These are phyloP conservation scores for Sicyos edulis DNA, from an alignment of 306 rosid species.

Conservation along the genomic window DNA sequence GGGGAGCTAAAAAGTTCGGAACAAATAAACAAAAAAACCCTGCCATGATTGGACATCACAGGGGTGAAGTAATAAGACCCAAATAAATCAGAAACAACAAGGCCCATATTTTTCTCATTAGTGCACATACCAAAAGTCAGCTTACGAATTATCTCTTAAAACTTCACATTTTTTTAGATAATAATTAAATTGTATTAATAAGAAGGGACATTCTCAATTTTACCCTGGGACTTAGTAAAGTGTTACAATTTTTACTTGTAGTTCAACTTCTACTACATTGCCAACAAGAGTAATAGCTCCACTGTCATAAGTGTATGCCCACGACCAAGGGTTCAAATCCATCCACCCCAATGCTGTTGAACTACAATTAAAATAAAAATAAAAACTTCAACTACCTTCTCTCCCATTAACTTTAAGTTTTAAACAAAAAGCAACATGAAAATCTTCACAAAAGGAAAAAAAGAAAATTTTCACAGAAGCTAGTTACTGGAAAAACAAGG, in stretches of 20 bases:
- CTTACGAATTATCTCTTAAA: background rate
- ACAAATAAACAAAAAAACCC: background rate
- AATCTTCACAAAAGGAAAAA: too few relatives aligned
- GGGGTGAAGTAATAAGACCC: background rate
- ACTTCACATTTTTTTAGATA: background rate
- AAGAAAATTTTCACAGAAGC: background rate
- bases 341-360: too few relatives aligned
- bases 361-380: too few relatives aligned
- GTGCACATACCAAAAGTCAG: background rate
- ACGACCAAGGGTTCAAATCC: too few relatives aligned
- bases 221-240: background rate
- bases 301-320: too few relatives aligned
- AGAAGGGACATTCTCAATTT: background rate
- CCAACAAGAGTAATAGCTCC: too few relatives aligned
- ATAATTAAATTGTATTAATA: background rate
- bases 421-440: background rate
- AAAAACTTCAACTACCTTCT: background rate
- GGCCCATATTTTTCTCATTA: background rate
- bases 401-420: background rate
- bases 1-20: background rate
- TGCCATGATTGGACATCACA: background rate
- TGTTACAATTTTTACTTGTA: background rate
- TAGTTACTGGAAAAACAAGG: background rate
- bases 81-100: constrained; percentile 2
- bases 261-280: too few relatives aligned